Base-by-base conservation (phyloP, 495 filamentous ascomycete genomes). In the Penicillium subrubescens region DNA sequence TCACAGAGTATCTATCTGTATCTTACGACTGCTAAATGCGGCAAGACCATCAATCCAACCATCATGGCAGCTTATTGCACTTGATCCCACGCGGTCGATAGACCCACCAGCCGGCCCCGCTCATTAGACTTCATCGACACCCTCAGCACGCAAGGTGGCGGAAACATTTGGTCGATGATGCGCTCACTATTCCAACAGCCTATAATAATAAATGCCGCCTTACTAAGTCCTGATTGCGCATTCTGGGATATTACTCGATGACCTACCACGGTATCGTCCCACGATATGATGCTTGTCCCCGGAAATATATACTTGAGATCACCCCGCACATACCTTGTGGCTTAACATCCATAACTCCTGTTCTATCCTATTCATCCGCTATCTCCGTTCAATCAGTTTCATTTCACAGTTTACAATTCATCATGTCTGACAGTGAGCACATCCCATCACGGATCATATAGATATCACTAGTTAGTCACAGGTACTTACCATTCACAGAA, bases 81-180 rank as follows among this genome's bases (percentile, higher is more conserved):
- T 5, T 12, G 19, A 48, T 23, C 21, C 44, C 44, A 25, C 8
- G 34, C 19, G 23, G 23, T 43, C 44, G 23, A 58, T 29, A 5
- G 29, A 15, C 19, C 43, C 43, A 37, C 14, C 39, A 2, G 21
- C 11, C 31, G n/a, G 19, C 37, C 10, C 57, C 43, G 57, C 57
- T 7, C 29, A 44, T 25, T 63, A 56, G 23, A 62, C 60, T 62
- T 55, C 31, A 8, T 54, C 56, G 46, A 41, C 52, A 35, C 27
- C 3, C 44, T 57, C 19, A 31, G 1, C 62, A 44, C 37, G 25
- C 37, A 19, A 29, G 56, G 46, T 33, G 31, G 21, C 34, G 37
- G 35, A 59, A 46, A n/a, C 25, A 23, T 52, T 31, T 17, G 55
- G 48, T 66, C 64, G 41, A 66, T 66, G 64, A 66, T 62, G 64